Evolutionary conservation across 192 early-diverging fungal species (phyloP).

Genomic region (Backusella circina): DNA sequence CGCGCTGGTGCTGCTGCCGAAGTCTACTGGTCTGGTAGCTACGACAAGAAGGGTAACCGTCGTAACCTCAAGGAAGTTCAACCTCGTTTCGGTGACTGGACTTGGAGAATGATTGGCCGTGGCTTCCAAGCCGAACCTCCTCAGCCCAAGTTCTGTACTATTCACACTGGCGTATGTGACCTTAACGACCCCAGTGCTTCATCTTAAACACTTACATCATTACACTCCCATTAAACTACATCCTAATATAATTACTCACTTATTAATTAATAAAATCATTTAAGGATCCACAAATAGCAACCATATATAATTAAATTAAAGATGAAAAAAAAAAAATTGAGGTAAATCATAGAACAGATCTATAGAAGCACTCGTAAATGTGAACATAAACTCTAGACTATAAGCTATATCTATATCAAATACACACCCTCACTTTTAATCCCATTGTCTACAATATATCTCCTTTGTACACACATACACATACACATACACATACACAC

Average conservation of each 20-base stretch:
- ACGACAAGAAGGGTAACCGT: conserved; percentile 39
- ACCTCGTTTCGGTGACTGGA: conserved; percentile 63
- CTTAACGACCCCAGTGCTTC: conserved; percentile 2
- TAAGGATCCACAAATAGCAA: neutral
- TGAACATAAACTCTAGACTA: too few species aligned
- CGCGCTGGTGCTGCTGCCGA: conserved; percentile 65
- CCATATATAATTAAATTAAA: neutral
- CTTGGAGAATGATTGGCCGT: conserved; percentile 62
- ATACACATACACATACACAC: neutral
- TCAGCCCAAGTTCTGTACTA: conserved; percentile 57
- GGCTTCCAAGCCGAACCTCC: conserved; percentile 57
- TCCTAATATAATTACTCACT: neutral
- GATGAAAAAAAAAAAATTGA: neutral
- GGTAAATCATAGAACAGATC: too few species aligned
- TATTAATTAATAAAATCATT: neutral
- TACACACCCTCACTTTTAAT: neutral
- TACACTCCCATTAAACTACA: neutral
- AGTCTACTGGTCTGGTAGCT: conserved; percentile 66
- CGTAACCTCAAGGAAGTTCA: conserved; percentile 30
- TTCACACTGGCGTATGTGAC: conserved; percentile 36
- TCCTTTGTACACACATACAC: too few species aligned
- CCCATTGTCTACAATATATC: too few species aligned
- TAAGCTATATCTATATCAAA: neutral
- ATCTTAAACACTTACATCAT: neutral
- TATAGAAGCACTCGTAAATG: too few species aligned